These are phyloP conservation scores for Colletotrichum magnum DNA, from an alignment of 2,329 filamentous ascomycete genomes.

Conservation along the genomic window DNA sequence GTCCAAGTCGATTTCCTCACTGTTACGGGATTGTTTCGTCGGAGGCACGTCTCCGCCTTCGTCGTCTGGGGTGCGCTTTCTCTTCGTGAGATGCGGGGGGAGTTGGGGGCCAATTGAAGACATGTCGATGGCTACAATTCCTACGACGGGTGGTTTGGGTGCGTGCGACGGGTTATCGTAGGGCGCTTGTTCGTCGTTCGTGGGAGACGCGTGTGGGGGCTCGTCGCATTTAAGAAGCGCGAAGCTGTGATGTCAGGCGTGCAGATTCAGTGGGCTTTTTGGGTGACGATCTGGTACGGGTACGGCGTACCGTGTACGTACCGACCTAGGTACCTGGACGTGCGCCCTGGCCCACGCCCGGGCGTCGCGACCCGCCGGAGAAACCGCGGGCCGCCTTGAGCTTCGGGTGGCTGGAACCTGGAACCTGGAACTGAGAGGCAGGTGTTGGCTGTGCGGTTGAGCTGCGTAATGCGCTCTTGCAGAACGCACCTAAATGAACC, in stretches of 20 bases:
- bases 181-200: neutral
- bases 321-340: too few relatives aligned
- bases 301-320: too few relatives aligned
- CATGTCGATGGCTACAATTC: slow-evolving; percentile 61
- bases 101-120: slow-evolving; percentile 79
- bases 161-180: neutral
- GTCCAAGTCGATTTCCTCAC: slow-evolving; percentile 63
- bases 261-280: neutral
- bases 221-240: slow-evolving; percentile 9
- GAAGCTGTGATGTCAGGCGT: slow-evolving; percentile 23
- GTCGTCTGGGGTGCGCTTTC: slow-evolving; percentile 68
- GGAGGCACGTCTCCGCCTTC: slow-evolving; percentile 57
- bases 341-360: neutral
- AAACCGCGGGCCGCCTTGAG: slow-evolving; percentile 34
- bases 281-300: neutral
- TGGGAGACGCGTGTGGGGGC: slow-evolving; percentile 14
- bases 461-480: slow-evolving; percentile 37
- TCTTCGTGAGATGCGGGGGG: slow-evolving; percentile 76
- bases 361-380: slow-evolving; percentile 17
- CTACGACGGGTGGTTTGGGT: neutral
- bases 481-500: slow-evolving; percentile 20
- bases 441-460: slow-evolving; percentile 31
- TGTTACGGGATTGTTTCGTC: slow-evolving; percentile 66
- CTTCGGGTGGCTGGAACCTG: slow-evolving; percentile 36
- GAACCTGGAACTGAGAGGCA: slow-evolving; percentile 37